phyloP scores from a whole-genome alignment of 2,329 filamentous ascomycete species.

The Exophiala calicioides region DNA sequence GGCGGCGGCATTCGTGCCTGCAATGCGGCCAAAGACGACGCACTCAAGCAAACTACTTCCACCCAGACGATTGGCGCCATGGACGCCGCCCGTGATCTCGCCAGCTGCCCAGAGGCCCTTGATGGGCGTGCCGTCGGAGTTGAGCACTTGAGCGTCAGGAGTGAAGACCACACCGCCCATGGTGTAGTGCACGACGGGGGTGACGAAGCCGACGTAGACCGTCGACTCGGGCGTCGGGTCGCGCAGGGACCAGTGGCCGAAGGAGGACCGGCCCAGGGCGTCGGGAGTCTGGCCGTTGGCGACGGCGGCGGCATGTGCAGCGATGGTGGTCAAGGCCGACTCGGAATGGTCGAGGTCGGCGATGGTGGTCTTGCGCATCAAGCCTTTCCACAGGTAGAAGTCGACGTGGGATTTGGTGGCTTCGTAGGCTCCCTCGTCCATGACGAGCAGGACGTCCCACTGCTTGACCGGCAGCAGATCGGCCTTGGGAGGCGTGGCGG shows the following conservation, averaged over 20 bases:
- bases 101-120: slow-evolving; percentile 63
- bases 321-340: slow-evolving; percentile 46
- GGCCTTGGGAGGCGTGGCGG: slow-evolving; percentile 32
- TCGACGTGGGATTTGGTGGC: slow-evolving; percentile 58
- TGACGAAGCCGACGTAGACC: slow-evolving; percentile 61
- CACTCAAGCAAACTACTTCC: slow-evolving; percentile 65
- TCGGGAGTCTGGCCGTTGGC: slow-evolving; percentile 47
- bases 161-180: slow-evolving; percentile 66
- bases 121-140: slow-evolving; percentile 47
- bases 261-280: slow-evolving; percentile 51
- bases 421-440: slow-evolving; percentile 60
- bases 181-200: slow-evolving; percentile 66
- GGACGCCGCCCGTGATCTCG: slow-evolving; percentile 65
- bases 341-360: slow-evolving; percentile 46
- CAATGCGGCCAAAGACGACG: slow-evolving; percentile 63
- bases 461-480: slow-evolving; percentile 44
- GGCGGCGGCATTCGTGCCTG: slow-evolving; percentile 51
- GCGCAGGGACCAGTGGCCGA: slow-evolving; percentile 58
- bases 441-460: slow-evolving; percentile 60
- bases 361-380: slow-evolving; percentile 60
- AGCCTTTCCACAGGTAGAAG: slow-evolving; percentile 64
- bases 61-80: slow-evolving; percentile 63
- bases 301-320: slow-evolving; percentile 50
- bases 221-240: slow-evolving; percentile 53
- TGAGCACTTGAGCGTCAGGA: slow-evolving; percentile 54